These are phyloP conservation scores for Thielaviopsis cerberus DNA, from an alignment of 2,329 filamentous ascomycete species.

Conservation along the genomic window DNA sequence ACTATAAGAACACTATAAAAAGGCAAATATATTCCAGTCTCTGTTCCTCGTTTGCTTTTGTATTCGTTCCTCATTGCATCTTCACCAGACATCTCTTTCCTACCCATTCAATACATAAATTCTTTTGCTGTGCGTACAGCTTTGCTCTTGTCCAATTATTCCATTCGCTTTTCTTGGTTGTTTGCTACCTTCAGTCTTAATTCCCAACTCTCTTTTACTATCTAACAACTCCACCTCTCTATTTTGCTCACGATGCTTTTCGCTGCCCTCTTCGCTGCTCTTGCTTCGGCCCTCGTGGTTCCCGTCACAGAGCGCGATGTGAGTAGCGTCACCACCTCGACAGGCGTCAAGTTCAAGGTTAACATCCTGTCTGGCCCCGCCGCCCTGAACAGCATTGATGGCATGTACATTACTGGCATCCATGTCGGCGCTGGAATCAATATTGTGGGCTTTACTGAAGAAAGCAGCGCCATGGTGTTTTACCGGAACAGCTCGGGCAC, in stretches of 20 bases:
- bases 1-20: not conserved
- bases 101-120: not conserved
- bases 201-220: not conserved
- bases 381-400: conserved; percentile 23
- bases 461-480: conserved; percentile 19
- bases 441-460: not conserved
- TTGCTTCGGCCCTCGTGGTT: conserved; percentile 8
- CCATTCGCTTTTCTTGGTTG: not conserved
- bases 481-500: conserved; percentile 30
- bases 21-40: not conserved
- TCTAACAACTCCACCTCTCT: not conserved
- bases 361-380: conserved; percentile 18
- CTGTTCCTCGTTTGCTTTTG: not conserved
- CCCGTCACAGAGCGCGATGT: conserved; percentile 14
- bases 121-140: not conserved
- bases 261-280: conserved; percentile 1
- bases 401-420: conserved; percentile 22
- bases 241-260: conserved; percentile 3
- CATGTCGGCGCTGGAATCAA: conserved; percentile 24
- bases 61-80: not conserved
- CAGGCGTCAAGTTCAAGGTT: conserved; percentile 25
- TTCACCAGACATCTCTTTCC: not conserved
- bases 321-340: conserved; percentile 18
- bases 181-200: not conserved
- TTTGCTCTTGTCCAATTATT: not conserved